Evolutionary conservation across 129 eudicot species (phyloP).

Genomic region (Escallonia herrerae): DNA sequence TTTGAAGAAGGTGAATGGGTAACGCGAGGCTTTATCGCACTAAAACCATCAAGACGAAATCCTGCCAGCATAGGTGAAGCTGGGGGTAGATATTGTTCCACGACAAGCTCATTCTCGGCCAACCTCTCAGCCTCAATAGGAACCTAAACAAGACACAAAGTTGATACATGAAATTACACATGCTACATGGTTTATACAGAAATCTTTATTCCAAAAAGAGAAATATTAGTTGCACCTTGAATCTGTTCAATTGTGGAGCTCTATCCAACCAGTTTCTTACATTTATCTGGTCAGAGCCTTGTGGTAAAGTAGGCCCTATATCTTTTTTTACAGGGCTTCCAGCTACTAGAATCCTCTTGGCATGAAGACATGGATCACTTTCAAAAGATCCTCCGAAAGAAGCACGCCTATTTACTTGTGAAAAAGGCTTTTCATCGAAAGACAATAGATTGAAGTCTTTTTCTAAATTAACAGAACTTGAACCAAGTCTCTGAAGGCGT

Average conservation of each 20-base stretch:
- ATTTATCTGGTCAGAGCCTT: constrained; percentile 47
- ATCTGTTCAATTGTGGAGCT: constrained; percentile 64
- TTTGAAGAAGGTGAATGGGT: constrained; percentile 70
- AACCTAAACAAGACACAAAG: constrained; percentile 37
- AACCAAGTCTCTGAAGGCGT: constrained; percentile 63
- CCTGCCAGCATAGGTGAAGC: constrained; percentile 91
- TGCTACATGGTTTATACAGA: neutral
- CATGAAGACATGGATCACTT: constrained; percentile 81
- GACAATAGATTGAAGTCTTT: constrained; percentile 62
- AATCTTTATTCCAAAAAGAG: neutral
- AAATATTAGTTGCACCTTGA: constrained; percentile 48
- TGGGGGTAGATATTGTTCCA: constrained; percentile 73
- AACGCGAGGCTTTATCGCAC: constrained; percentile 74
- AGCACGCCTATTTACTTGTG: constrained; percentile 43
- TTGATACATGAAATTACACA: neutral
- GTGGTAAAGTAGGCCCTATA: constrained; percentile 31
- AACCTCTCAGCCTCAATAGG: constrained; percentile 92
- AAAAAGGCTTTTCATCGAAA: constrained; percentile 81
- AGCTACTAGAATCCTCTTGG: constrained; percentile 62
- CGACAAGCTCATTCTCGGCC: constrained; percentile 54
- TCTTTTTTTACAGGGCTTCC: constrained; percentile 55
- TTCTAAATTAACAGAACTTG: constrained; percentile 57
- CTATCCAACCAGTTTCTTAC: constrained; percentile 75
- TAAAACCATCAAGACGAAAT: constrained; percentile 84
- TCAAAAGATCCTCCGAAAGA: constrained; percentile 56